phyloP scores from a whole-genome alignment of 345 rosid species.

The Rhizophora mangle region DNA sequence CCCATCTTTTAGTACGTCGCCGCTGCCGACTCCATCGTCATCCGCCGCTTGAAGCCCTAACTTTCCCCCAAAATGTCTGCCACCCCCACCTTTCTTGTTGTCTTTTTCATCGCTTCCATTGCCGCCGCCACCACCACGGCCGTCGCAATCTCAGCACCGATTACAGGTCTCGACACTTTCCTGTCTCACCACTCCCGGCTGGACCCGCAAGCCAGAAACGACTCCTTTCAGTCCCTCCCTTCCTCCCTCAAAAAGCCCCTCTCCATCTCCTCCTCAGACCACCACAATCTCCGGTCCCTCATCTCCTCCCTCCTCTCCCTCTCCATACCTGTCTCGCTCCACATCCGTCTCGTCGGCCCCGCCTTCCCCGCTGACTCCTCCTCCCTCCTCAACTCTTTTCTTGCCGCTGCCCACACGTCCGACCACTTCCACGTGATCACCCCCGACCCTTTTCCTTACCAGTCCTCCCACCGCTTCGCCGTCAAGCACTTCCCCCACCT shows the following conservation, averaged over 20 bases:
- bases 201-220: constrained; percentile 69
- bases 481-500: constrained; percentile 29
- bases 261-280: constrained; percentile 10
- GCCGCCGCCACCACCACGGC: background rate
- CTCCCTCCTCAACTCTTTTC: constrained; percentile 23
- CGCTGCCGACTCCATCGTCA: background rate
- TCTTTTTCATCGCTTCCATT: background rate
- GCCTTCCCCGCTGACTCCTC: constrained; percentile 24
- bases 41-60: constrained; percentile 4
- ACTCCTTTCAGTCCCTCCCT: constrained; percentile 29
- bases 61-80: constrained; percentile 15
- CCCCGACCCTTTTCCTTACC: constrained; percentile 14
- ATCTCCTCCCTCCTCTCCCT: constrained; percentile 27
- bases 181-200: constrained; percentile 24
- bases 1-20: no score
- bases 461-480: constrained; percentile 22
- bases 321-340: constrained; percentile 22
- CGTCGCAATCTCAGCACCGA: constrained; percentile 10
- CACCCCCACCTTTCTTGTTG: background rate
- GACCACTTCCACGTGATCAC: constrained; percentile 34
- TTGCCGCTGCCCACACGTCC: constrained; percentile 20
- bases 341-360: constrained; percentile 31
- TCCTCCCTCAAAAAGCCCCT: constrained; percentile 25
- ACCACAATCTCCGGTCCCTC: constrained; percentile 9
- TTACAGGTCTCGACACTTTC: constrained; percentile 33